These are phyloP conservation scores for Rutstroemia sp. DNA, from an alignment of 2,329 filamentous ascomycete species.

Conservation along the genomic window DNA sequence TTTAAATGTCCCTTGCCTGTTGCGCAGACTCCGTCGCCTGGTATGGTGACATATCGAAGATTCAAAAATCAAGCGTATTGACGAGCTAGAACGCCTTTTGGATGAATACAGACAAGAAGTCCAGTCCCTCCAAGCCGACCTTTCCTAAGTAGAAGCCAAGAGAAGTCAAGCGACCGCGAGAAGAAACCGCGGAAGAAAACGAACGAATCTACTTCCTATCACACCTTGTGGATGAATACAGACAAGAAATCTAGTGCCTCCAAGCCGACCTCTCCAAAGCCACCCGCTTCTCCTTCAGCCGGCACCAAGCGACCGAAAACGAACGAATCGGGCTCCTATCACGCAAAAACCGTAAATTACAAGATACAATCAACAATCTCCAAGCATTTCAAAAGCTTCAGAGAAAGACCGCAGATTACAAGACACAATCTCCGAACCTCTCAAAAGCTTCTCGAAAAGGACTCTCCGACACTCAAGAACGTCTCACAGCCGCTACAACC, in stretches of 20 bases:
- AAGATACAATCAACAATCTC: too few relatives aligned
- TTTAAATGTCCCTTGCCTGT: too few relatives aligned
- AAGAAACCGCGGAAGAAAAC: slow-evolving; percentile 46
- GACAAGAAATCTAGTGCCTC: too few relatives aligned
- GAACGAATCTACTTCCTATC: too few relatives aligned
- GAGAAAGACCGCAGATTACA: too few relatives aligned
- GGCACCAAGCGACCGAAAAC: too few relatives aligned
- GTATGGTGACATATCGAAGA: slow-evolving; percentile 74
- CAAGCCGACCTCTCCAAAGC: too few relatives aligned
- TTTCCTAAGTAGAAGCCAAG: slow-evolving; percentile 59
- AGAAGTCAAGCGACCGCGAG: slow-evolving; percentile 61
- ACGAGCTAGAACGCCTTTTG: slow-evolving; percentile 77
- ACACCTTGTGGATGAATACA: too few relatives aligned
- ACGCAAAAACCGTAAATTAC: slow-evolving; percentile 80
- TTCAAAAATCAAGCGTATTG: slow-evolving; percentile 64
- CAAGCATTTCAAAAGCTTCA: too few relatives aligned
- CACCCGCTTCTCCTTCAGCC: too few relatives aligned
- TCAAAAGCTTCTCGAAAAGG: slow-evolving; percentile 68
- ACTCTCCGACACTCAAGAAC: slow-evolving; percentile 62
- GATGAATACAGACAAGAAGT: slow-evolving; percentile 82
- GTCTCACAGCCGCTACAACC: slow-evolving; percentile 59
- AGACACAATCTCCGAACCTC: slow-evolving; percentile 68
- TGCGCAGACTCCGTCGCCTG: too few relatives aligned
- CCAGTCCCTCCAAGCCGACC: slow-evolving; percentile 62
- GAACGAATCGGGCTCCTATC: slow-evolving; percentile 75